phyloP scores from a whole-genome alignment of 164 flowering plant species.

The Saururus chinensis region DNA sequence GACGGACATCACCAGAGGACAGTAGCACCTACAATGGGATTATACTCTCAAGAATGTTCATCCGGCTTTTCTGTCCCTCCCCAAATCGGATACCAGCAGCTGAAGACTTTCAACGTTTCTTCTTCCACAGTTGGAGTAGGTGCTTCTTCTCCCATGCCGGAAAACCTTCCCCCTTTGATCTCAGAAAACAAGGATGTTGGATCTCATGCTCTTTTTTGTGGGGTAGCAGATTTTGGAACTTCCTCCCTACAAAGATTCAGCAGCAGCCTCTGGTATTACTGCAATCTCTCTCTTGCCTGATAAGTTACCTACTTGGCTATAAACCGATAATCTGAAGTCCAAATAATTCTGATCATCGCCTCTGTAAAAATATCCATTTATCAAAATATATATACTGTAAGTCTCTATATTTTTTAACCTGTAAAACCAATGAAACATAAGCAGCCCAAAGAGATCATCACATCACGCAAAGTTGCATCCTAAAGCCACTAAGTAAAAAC shows the following conservation, averaged over 20 bases:
- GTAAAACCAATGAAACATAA: too few species aligned
- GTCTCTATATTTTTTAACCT: too few species aligned
- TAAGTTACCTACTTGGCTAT: too few species aligned
- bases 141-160: not conserved
- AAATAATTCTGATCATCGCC: too few species aligned
- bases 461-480: too few species aligned
- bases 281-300: not conserved
- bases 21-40: too few species aligned
- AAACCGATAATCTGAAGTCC: too few species aligned
- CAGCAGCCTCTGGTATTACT: not conserved
- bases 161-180: not conserved
- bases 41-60: constrained; percentile 2
- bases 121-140: constrained; percentile 4
- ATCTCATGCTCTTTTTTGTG: not conserved
- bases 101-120: constrained; percentile 13
- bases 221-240: not conserved
- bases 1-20: too few species aligned
- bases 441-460: too few species aligned
- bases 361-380: too few species aligned
- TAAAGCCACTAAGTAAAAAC: too few species aligned
- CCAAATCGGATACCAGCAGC: constrained; percentile 15
- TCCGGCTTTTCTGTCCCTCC: constrained; percentile 5
- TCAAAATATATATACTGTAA: too few species aligned
- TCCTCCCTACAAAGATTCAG: constrained; percentile 1
- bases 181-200: not conserved